Base-by-base conservation (phyloP, 2,329 filamentous ascomycete species). In the Phialemoniopsis sp. region DNA sequence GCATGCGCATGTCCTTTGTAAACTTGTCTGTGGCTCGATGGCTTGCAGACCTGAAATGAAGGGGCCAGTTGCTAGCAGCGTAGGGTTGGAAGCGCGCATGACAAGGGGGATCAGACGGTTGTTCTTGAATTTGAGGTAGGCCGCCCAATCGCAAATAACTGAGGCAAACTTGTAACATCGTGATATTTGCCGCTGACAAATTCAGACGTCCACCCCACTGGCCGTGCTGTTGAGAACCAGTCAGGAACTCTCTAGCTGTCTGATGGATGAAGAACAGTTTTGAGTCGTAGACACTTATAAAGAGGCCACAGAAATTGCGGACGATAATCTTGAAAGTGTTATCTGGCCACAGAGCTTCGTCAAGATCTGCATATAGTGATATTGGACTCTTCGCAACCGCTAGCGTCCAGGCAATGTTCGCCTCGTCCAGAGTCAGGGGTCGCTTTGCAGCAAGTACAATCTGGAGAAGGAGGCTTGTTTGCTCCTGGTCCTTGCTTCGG, bases 241-340 rank as follows among this genome's bases (percentile, higher is more conserved):
- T 38, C 12, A 54, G 38, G 33, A 53, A 54, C 16, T 54, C 48
- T 28, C 42, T 46, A 2, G 48, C 51, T 3, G 52, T 54, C 21
- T 51, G 49, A 21, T 54, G 52, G 21, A 53, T 45, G 16, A 54
- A 43, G 16, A 36, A 51, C 17, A 52, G 19, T 31, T 44, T 53
- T 12, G 41, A 46, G 17, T 50, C 43, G n/a, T 40, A 39, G 34
- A 53, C 37, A 8, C 36, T 46, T 8, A 54, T 34, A 18, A 54
- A 50, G 13, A 52, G 48, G 2, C 52, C 50, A 34, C 52, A 54
- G 12, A 49, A 13, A 30, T 46, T 38, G 14, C 40, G 29, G 9
- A 54, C 17, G 5, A 14, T 21, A 8, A 29, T 40, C 17, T 38
- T 29, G 30, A 54, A 46, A 7, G 13, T 33, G 7, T 39, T 13